A percentile compares a stretch with the other conserved stretches of the same genome.
Evolutionary conservation across 2,329 filamentous ascomycete species (phyloP).

Genomic region (Teratosphaeria destructans): DNA sequence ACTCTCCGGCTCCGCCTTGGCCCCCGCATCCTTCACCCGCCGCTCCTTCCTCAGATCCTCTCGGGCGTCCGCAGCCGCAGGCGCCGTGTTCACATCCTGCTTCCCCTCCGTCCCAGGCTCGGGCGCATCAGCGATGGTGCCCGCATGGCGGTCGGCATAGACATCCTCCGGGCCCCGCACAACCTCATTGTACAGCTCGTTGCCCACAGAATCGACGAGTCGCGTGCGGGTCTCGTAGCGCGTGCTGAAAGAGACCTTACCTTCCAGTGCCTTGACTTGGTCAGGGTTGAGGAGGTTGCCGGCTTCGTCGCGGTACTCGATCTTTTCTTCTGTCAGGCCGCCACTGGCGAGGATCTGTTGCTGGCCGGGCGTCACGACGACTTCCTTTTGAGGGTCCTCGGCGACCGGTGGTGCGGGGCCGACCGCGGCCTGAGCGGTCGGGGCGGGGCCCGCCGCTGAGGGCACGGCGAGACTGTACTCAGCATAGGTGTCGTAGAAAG

Average conservation of each 20-base stretch:
- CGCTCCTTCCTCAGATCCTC: slow-evolving; percentile 37
- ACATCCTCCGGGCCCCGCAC: slow-evolving; percentile 24
- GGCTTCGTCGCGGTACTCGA: slow-evolving; percentile 91
- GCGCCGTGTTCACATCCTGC: slow-evolving; percentile 28
- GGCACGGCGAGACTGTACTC: slow-evolving; percentile 22
- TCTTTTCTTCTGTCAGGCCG: slow-evolving; percentile 57
- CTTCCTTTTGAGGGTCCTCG: slow-evolving; percentile 26
- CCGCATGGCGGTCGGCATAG: slow-evolving; percentile 25
- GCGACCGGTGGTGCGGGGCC: slow-evolving; percentile 26
- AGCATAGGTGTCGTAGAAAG: slow-evolving; percentile 58
- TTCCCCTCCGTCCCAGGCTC: slow-evolving; percentile 44
- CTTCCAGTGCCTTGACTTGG: slow-evolving; percentile 72
- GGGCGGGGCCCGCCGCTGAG: slow-evolving; percentile 12
- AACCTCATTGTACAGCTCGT: slow-evolving; percentile 52
- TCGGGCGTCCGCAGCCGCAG: slow-evolving; percentile 30
- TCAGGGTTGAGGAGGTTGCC: slow-evolving; percentile 79
- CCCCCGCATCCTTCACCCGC: slow-evolving; percentile 26
- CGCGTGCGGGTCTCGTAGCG: slow-evolving; percentile 91
- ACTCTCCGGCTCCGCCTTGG: slow-evolving; percentile 16
- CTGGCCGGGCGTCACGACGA: slow-evolving; percentile 22
- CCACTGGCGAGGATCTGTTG: background rate
- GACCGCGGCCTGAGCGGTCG: slow-evolving; percentile 19
- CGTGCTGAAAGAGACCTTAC: slow-evolving; percentile 92
- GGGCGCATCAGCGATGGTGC: slow-evolving; percentile 45
- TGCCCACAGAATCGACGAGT: slow-evolving; percentile 67